Conservation (phyloP, 208 protist genomes). For the Polymyxa betae region DNA sequence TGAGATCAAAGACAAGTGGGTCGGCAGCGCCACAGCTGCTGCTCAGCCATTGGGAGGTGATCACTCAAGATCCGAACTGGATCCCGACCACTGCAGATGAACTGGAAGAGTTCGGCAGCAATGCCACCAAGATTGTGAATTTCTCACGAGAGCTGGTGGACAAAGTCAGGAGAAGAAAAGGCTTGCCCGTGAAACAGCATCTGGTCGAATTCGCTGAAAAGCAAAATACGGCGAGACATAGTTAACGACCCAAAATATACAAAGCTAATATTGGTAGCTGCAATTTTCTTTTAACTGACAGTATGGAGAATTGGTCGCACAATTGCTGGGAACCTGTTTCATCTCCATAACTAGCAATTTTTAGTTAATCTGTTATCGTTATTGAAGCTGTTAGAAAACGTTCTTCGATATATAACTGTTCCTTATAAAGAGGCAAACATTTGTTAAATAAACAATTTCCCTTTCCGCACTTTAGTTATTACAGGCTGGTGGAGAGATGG, state of each 20-base stretch:
- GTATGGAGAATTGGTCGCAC: too few relatives aligned
- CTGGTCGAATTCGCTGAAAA: constrained; percentile 82
- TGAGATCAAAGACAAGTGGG: constrained; percentile 88
- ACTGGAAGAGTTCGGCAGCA: constrained; percentile 82
- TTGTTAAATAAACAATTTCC: too few relatives aligned
- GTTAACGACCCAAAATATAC: neutral
- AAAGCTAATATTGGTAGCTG: neutral
- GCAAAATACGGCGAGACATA: constrained; percentile 73
- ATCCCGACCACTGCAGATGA: constrained; percentile 27
- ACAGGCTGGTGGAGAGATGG: too few relatives aligned
- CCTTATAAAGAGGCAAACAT: too few relatives aligned
- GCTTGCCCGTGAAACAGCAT: constrained; percentile 79
- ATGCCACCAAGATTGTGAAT: constrained; percentile 78
- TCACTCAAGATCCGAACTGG: constrained; percentile 74
- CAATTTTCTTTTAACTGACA: too few relatives aligned
- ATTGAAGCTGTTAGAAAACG: too few relatives aligned
- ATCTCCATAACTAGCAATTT: too few relatives aligned
- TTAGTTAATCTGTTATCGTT: too few relatives aligned
- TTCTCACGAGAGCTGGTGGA: constrained; percentile 78
- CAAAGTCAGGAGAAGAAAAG: constrained; percentile 79
- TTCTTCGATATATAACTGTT: too few relatives aligned
- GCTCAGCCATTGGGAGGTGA: constrained; percentile 77
- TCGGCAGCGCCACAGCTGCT: constrained; percentile 90
- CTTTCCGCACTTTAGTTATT: too few relatives aligned
- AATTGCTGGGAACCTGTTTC: too few relatives aligned